Evolutionary conservation across 495 filamentous ascomycete species (phyloP), one percentile per base, ranked within the genome.

Genomic region (Ascodesmis nigricans): DNA sequence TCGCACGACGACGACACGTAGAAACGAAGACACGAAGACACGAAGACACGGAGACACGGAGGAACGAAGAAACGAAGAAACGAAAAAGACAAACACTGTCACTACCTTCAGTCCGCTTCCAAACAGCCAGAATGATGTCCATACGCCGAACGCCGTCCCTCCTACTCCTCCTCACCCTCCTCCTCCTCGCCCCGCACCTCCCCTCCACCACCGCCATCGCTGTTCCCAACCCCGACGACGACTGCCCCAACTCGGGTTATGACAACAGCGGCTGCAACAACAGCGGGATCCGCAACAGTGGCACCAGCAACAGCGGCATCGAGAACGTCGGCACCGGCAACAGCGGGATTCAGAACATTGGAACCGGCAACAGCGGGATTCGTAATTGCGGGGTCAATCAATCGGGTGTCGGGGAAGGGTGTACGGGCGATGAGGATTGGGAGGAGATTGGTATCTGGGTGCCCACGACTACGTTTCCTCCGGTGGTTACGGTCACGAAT

Each of bases 381-480:
- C 31, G 35, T 22, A 49, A 49, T 41, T 41, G 32, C 0, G 46
- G 46, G 20, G 41, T 37, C 21, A 44, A 41, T 21, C 46, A 41
- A 18, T 41, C 41, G 1, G 46, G 46, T 11, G 30, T 25, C 15
- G 38, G 25, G 19, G 22, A 46, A 20, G 45, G 41, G 11, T 41
- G 43, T n/a, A n/a, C n/a, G n/a, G n/a, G n/a, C n/a, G n/a, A n/a
- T n/a, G n/a, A n/a, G n/a, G n/a, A n/a, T n/a, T n/a, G n/a, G 1
- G 9, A 11, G 7, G 11, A 9, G 8, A 11, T 16, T 11, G 30
- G 19, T 5, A 32, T 34, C 3, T 30, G 21, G n/a, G 23, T 21
- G 5, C 30, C 37, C 18, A 38, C 39, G 2, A 49, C 46, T 0
- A 49, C 45, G 1, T 21, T 49, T 15, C 42, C 40, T 41, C 45